phyloP scores from a whole-genome alignment of 129 eudicot species.

The Lactuca saligna region DNA sequence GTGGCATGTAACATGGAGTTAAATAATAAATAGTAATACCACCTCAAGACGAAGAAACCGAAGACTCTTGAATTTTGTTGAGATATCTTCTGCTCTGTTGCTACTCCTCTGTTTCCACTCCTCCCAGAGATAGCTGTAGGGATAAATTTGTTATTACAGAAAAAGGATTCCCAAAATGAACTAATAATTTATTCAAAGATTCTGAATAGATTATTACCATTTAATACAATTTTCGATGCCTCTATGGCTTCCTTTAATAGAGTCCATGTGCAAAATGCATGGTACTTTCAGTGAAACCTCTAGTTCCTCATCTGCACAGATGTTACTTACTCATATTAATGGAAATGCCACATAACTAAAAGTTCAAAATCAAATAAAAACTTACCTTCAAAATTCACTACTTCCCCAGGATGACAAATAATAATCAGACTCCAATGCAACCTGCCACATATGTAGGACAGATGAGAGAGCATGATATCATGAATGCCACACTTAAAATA shows the following conservation, averaged over 20 bases:
- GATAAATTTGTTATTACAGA: conserved; percentile 8
- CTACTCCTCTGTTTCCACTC: conserved; percentile 67
- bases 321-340: conserved; percentile 11
- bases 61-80: conserved; percentile 43
- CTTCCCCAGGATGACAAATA: conserved; percentile 85
- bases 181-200: background rate
- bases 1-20: too few species aligned
- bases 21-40: too few species aligned
- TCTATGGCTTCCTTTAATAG: conserved; percentile 78
- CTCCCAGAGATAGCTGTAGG: conserved; percentile 59
- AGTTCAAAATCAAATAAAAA: conserved; percentile 8
- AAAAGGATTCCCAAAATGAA: too few species aligned
- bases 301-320: conserved; percentile 44
- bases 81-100: conserved; percentile 32
- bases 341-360: background rate
- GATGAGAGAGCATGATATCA: conserved; percentile 6
- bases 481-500: conserved; percentile 2
- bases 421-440: conserved; percentile 85
- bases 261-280: conserved; percentile 81
- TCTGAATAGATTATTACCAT: conserved; percentile 44
- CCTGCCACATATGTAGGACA: conserved; percentile 40
- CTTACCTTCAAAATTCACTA: conserved; percentile 41
- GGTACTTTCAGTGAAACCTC: conserved; percentile 46
- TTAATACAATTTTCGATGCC: conserved; percentile 52
- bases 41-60: conserved; percentile 64